Conservation (phyloP, 345 rosid species). For the Cardamine resedifolia region DNA sequence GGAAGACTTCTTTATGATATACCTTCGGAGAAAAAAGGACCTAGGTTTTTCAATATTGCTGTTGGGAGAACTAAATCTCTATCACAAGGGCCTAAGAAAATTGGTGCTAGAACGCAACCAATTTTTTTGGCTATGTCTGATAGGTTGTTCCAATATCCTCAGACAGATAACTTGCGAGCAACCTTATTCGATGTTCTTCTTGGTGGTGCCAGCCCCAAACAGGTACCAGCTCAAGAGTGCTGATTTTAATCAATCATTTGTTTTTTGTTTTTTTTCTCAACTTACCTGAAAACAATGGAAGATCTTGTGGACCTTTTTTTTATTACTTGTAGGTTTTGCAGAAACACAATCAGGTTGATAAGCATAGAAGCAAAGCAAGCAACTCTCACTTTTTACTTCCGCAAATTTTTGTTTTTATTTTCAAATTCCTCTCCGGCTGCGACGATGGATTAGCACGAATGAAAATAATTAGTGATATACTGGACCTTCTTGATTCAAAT, state of each 20-base stretch:
- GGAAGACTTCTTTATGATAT: conserved; percentile 87
- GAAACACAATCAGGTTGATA: conserved; percentile 63
- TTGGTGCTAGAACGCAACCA: conserved; percentile 59
- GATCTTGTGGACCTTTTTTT: neutral
- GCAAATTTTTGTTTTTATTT: conserved; percentile 69
- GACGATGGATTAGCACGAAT: conserved; percentile 62
- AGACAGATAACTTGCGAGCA: conserved; percentile 81
- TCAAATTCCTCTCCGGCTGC: conserved; percentile 70
- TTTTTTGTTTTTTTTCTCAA: conserved; percentile 1
- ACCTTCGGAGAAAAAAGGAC: conserved; percentile 85
- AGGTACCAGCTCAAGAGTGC: conserved; percentile 51
- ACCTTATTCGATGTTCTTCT: conserved; percentile 94
- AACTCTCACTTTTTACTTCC: conserved; percentile 79
- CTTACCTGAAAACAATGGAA: conserved; percentile 22
- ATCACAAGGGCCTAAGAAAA: conserved; percentile 61
- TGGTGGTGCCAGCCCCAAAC: conserved; percentile 99
- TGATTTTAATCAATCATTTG: neutral
- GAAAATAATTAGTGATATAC: conserved; percentile 71
- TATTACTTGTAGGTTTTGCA: conserved; percentile 70
- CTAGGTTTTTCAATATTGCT: conserved; percentile 74
- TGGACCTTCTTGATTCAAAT: conserved; percentile 86
- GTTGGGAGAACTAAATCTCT: conserved; percentile 71
- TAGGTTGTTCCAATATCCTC: conserved; percentile 75
- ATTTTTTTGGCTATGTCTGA: conserved; percentile 73
- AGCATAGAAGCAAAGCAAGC: conserved; percentile 59